Percentiles rank a stretch among this genome's conserved stretches.
Evolutionary conservation across 2,329 filamentous ascomycete genomes (phyloP).

Genomic region (Claviceps pusilla): DNA sequence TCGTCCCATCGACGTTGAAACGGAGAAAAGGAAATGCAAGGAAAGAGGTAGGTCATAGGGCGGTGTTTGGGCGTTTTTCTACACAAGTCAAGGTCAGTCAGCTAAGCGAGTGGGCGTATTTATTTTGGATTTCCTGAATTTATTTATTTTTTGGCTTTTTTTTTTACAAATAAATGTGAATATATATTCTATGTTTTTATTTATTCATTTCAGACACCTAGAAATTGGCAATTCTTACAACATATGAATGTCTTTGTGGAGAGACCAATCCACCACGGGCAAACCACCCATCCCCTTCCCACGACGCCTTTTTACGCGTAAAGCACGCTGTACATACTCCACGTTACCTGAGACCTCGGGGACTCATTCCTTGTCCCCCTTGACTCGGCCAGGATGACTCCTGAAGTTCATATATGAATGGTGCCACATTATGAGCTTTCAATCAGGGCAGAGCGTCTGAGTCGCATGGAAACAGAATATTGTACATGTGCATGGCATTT

Average conservation of each 20-base stretch:
- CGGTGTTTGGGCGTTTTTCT: not conserved
- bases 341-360: no score
- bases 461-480: not conserved
- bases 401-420: not conserved
- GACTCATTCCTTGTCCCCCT: no score
- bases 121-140: not conserved
- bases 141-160: not conserved
- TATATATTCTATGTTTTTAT: no score
- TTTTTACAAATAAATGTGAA: not conserved
- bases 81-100: not conserved
- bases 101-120: not conserved
- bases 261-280: conserved; percentile 14
- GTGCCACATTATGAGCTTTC: not conserved
- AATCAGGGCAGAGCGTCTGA: not conserved
- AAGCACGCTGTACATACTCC: not conserved
- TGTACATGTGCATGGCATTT: not conserved
- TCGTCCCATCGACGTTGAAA: no score
- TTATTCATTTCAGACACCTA: no score
- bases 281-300: not conserved
- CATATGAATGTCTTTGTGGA: conserved; percentile 7
- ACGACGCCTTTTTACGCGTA: not conserved
- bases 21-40: not conserved
- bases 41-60: not conserved
- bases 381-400: no score
- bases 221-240: conserved; percentile 1